Conservation (phyloP, 2,329 filamentous ascomycete genomes). For the Epichloe gansuensis region DNA sequence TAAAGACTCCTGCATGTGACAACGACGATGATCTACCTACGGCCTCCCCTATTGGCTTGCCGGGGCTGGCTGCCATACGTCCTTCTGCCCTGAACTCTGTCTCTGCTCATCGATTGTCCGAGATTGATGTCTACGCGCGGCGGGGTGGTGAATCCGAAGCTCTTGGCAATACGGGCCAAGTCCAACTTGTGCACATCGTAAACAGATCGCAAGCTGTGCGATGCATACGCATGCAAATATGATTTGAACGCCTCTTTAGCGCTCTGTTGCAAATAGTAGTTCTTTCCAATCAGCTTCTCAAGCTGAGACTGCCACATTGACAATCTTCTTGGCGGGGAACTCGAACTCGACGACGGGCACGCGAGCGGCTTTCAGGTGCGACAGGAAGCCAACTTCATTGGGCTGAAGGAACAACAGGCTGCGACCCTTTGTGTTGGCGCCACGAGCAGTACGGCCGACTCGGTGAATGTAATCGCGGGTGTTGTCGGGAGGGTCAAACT, state of each 20-base stretch:
- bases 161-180: constrained; percentile 69
- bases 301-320: constrained; percentile 80
- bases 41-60: constrained; percentile 28
- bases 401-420: constrained; percentile 91
- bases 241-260: constrained; percentile 69
- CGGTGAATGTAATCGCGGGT: constrained; percentile 88
- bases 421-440: constrained; percentile 68
- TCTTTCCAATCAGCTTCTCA: constrained; percentile 85
- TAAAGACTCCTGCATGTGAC: background rate
- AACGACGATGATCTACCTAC: constrained; percentile 1
- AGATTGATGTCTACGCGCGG: constrained; percentile 73
- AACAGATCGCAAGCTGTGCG: constrained; percentile 41
- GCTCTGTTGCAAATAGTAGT: constrained; percentile 92
- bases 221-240: constrained; percentile 91
- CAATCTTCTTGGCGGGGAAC: constrained; percentile 81
- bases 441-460: constrained; percentile 86
- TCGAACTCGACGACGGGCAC: constrained; percentile 95
- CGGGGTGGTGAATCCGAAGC: constrained; percentile 67
- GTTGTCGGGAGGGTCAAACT: constrained; percentile 90
- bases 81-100: constrained; percentile 51
- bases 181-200: constrained; percentile 80
- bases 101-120: constrained; percentile 65
- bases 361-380: constrained; percentile 77
- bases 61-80: constrained; percentile 68
- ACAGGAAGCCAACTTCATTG: constrained; percentile 81